Conservation (phyloP, 257 asterid genomes). For the Plantago major region DNA sequence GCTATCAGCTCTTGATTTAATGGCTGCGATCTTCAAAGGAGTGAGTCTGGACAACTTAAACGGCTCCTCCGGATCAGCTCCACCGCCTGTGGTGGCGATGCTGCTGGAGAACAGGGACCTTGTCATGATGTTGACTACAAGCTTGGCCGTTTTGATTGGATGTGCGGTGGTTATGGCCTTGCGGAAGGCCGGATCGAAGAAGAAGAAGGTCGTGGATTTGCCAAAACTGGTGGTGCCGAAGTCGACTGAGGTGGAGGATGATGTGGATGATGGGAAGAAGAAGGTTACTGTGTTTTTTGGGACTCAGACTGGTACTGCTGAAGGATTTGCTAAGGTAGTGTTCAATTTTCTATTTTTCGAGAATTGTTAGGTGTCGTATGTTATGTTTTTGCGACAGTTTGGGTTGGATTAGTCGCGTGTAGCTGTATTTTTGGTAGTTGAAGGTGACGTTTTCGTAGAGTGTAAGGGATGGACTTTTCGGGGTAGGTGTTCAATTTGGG, state of each 20-base stretch:
- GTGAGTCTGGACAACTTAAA: slow-evolving; percentile 56
- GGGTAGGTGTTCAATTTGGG: no score
- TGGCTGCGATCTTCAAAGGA: slow-evolving; percentile 72
- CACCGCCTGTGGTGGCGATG: slow-evolving; percentile 53
- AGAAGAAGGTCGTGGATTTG: slow-evolving; percentile 41
- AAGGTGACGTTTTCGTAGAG: background rate
- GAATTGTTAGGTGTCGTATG: no score
- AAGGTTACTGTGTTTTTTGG: slow-evolving; percentile 85
- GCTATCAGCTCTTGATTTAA: slow-evolving; percentile 77
- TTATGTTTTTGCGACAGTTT: no score
- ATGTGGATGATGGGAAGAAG: slow-evolving; percentile 71
- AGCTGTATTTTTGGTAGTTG: background rate
- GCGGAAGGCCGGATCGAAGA: slow-evolving; percentile 67
- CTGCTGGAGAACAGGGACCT: slow-evolving; percentile 73
- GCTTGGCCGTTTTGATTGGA: slow-evolving; percentile 72
- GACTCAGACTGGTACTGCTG: slow-evolving; percentile 98
- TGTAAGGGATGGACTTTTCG: background rate
- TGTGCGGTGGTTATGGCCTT: slow-evolving; percentile 52
- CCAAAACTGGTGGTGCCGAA: slow-evolving; percentile 46
- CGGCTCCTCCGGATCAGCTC: slow-evolving; percentile 45
- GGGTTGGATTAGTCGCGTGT: no score
- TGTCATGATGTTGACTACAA: slow-evolving; percentile 66
- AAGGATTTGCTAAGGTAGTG: slow-evolving; percentile 93
- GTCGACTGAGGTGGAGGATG: slow-evolving; percentile 51
- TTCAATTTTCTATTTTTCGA: background rate